Evolutionary conservation across 306 rosid genomes (phyloP).

Genomic region (Rosa chinensis): DNA sequence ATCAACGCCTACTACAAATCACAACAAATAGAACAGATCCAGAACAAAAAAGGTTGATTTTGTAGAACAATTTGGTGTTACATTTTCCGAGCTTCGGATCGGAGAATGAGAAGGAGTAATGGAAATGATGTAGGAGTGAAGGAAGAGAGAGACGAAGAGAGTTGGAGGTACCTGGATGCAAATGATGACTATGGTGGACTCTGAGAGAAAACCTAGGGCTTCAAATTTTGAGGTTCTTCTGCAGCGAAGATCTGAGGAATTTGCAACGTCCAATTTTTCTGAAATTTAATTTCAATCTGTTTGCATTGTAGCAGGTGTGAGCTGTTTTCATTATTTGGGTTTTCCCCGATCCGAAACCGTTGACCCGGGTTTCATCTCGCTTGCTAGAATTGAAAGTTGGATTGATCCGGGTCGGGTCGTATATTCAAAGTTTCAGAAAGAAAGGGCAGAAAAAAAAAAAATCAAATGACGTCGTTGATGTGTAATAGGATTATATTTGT

Average conservation of each 20-base stretch:
- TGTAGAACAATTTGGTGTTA: background rate
- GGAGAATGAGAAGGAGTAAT: background rate
- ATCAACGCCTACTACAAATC: background rate
- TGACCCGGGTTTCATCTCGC: conserved; percentile 5
- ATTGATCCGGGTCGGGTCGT: background rate
- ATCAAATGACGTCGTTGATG: no score
- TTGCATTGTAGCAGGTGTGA: background rate
- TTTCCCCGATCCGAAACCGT: background rate
- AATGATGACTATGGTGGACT: conserved; percentile 1
- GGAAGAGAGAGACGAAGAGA: background rate
- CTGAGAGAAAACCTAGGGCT: conserved; percentile 7
- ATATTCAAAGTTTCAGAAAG: background rate
- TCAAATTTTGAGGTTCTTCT: background rate
- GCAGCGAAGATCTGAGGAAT: conserved; percentile 23
- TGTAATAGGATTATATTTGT: no score
- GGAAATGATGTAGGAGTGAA: background rate
- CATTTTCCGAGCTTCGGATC: background rate
- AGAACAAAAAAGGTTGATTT: background rate
- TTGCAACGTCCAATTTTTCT: conserved; percentile 1
- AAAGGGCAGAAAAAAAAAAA: no score
- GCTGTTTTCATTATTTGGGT: conserved; percentile 7
- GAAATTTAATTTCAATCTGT: conserved; percentile 5
- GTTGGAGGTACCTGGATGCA: background rate
- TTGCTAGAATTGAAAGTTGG: background rate
- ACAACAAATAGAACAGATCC: background rate